These are phyloP conservation scores for Thozetella sp. DNA, from an alignment of 495 filamentous ascomycete species.

Conservation along the genomic window DNA sequence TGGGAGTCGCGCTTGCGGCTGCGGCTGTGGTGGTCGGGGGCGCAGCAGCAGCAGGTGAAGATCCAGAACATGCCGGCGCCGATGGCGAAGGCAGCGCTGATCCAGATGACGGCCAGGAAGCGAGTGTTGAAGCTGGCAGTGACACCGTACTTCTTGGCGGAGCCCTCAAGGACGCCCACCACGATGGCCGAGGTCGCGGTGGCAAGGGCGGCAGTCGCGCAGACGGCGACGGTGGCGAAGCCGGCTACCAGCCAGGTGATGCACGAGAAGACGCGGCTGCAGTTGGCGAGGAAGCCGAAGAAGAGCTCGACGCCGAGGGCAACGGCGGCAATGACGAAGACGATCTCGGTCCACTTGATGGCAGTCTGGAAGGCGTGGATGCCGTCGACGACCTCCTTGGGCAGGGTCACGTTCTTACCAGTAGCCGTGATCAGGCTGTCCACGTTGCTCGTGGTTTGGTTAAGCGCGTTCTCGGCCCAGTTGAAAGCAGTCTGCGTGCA, in stretches of 20 bases:
- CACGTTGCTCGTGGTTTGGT: conserved; percentile 53
- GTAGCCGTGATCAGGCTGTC: conserved; percentile 37
- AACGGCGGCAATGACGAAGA: conserved; percentile 68
- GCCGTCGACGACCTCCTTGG: conserved; percentile 62
- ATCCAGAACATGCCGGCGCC: conserved; percentile 84
- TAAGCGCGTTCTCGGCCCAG: conserved; percentile 70
- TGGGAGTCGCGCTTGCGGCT: conserved; percentile 5
- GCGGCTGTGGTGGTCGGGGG: conserved; percentile 34
- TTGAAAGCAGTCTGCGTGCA: conserved; percentile 70
- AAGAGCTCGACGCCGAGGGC: conserved; percentile 75
- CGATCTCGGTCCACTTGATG: conserved; percentile 81
- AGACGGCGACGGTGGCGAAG: conserved; percentile 62
- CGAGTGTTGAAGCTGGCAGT: conserved; percentile 61
- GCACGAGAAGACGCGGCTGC: conserved; percentile 48
- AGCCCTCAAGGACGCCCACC: conserved; percentile 67
- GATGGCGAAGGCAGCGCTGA: conserved; percentile 75
- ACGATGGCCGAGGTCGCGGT: conserved; percentile 64
- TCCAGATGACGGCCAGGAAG: conserved; percentile 74
- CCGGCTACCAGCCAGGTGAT: conserved; percentile 45
- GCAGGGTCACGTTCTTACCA: conserved; percentile 52
- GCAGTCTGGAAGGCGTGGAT: conserved; percentile 72
- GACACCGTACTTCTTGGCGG: conserved; percentile 68
- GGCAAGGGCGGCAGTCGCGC: conserved; percentile 59
- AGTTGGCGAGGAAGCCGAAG: conserved; percentile 73
- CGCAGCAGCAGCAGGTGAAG: conserved; percentile 89